These are phyloP conservation scores for Pseudogymnoascus sp. DNA, from an alignment of 2,329 filamentous ascomycete species.

Conservation along the genomic window DNA sequence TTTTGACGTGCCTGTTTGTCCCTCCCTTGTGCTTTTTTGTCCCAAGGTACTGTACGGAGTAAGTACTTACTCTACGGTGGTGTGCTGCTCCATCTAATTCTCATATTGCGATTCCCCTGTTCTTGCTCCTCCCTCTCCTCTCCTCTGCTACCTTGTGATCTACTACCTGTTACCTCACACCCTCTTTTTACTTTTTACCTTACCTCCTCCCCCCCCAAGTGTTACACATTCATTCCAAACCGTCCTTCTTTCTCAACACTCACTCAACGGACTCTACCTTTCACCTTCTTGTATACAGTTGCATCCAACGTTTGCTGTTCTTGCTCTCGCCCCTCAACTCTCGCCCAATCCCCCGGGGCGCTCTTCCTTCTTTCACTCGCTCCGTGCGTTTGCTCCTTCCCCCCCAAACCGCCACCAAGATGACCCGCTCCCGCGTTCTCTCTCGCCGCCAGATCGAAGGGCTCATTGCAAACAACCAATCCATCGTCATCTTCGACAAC, in stretches of 20 bases:
- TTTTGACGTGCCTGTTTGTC: background rate
- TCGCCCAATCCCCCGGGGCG: background rate
- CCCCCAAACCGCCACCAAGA: constrained; percentile 2
- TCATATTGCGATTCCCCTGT: constrained; percentile 6
- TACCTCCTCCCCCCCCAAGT: background rate
- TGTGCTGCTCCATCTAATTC: constrained; percentile 3
- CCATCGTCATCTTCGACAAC: constrained; percentile 72
- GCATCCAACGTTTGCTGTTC: background rate
- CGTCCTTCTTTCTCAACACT: background rate
- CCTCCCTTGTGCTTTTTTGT: background rate
- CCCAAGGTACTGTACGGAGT: background rate
- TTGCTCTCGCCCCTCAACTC: background rate
- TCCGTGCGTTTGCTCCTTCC: background rate
- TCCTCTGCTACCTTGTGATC: background rate
- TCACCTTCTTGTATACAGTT: background rate
- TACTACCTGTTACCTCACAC: background rate
- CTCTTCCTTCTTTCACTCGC: background rate
- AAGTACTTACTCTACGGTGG: background rate
- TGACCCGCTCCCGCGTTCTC: constrained; percentile 29
- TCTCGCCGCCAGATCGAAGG: constrained; percentile 64
- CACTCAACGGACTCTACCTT: background rate
- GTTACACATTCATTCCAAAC: constrained; percentile 3
- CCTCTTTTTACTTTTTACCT: constrained; percentile 1
- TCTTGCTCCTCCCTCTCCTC: background rate
- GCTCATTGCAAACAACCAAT: constrained; percentile 72